Percentiles rank a stretch among this genome's conserved stretches.
Evolutionary conservation across 768 basidiomycete genomes (phyloP).

Genomic region (Sutorius australiensis): DNA sequence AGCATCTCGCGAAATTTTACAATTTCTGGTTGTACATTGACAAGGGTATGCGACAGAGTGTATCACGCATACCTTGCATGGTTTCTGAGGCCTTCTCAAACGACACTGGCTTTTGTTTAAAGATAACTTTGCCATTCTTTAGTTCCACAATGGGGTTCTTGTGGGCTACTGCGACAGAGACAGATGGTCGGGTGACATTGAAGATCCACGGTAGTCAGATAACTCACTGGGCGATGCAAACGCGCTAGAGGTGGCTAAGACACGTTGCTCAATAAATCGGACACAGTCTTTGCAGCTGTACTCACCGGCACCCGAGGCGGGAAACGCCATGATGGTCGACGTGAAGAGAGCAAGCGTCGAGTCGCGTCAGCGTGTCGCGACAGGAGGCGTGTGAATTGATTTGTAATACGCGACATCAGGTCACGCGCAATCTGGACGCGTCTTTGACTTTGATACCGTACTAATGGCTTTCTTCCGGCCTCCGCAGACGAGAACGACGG

Average conservation of each 20-base stretch:
- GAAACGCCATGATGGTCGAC: conserved; percentile 20
- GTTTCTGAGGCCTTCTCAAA: conserved; percentile 81
- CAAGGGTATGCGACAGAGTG: neutral
- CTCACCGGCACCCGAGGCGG: conserved; percentile 17
- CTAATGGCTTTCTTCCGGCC: conserved; percentile 67
- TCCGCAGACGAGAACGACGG: conserved; percentile 37
- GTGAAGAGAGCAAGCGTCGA: conserved; percentile 7
- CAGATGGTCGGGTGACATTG: neutral
- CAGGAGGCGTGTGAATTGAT: conserved; percentile 29
- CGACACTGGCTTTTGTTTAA: conserved; percentile 71
- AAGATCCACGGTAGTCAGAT: neutral
- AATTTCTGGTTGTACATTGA: conserved; percentile 47
- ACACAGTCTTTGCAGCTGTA: conserved; percentile 3
- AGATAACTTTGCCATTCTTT: conserved; percentile 71
- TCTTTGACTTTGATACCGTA: neutral
- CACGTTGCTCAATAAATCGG: neutral
- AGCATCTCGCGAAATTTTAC: conserved; percentile 75
- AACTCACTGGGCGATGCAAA: conserved; percentile 17
- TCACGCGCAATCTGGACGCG: conserved; percentile 49
- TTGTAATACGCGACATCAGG: conserved; percentile 35
- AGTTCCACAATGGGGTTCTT: conserved; percentile 54
- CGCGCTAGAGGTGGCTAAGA: conserved; percentile 12
- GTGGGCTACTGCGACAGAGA: conserved; percentile 32
- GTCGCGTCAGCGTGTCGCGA: conserved; percentile 25
- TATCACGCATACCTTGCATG: conserved; percentile 57